Evolutionary conservation across 148 eudicot species (phyloP).

Genomic region (Rhododendron simsii): DNA sequence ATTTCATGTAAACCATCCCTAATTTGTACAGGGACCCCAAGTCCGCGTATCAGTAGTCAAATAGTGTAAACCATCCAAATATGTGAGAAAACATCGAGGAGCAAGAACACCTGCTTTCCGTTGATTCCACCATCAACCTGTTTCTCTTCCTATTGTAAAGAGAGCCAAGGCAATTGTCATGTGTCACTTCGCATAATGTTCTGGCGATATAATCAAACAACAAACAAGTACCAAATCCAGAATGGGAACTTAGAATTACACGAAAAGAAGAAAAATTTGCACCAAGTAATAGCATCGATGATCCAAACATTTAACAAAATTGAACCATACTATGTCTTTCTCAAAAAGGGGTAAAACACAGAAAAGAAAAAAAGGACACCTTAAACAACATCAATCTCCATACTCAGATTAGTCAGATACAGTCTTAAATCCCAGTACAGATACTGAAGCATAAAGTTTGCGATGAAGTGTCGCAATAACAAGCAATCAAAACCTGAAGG

Average conservation of each 20-base stretch:
- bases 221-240: background rate
- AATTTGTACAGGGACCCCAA: no score
- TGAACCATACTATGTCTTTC: background rate
- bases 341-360: background rate
- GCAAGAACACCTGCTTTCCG: background rate
- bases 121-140: background rate
- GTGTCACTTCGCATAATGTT: background rate
- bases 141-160: background rate
- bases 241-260: no score
- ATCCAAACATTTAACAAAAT: background rate
- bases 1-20: no score
- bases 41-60: no score
- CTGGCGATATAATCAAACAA: background rate
- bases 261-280: background rate
- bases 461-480: background rate
- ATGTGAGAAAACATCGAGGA: background rate
- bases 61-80: no score
- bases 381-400: background rate
- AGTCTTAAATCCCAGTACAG: background rate
- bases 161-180: background rate
- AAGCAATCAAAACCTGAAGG: background rate
- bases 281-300: background rate
- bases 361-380: background rate
- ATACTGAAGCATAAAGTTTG: background rate
- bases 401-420: background rate